Percentiles rank a stretch among this genome's conserved stretches.
Conservation (phyloP, 352 stramenopile genomes). For the Phytophthora idaei region DNA sequence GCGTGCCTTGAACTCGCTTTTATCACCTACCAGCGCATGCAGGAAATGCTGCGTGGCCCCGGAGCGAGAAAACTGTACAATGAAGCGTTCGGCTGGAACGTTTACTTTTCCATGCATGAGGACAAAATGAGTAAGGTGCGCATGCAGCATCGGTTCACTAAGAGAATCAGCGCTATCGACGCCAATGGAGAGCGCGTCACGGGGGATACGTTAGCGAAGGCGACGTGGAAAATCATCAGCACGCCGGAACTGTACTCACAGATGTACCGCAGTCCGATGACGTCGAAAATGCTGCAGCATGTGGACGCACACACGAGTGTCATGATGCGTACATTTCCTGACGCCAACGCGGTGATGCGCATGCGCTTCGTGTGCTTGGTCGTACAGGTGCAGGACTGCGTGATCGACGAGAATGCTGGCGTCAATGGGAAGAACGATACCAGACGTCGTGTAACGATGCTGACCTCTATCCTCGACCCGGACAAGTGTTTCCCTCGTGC, state of each 20-base stretch:
- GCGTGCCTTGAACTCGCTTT: constrained; percentile 34
- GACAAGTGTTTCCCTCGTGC: constrained; percentile 35
- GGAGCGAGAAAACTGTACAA: constrained; percentile 33
- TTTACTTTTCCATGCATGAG: constrained; percentile 37
- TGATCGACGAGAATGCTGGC: constrained; percentile 23
- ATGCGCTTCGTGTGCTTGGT: constrained; percentile 41
- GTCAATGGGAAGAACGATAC: constrained; percentile 13
- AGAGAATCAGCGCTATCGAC: constrained; percentile 34
- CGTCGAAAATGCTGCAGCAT: constrained; percentile 45
- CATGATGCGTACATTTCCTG: constrained; percentile 47
- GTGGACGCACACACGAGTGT: constrained; percentile 48
- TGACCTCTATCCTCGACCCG: constrained; percentile 38
- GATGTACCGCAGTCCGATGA: constrained; percentile 47
- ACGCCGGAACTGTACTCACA: constrained; percentile 43
- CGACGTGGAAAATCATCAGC: constrained; percentile 46
- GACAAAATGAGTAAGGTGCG: constrained; percentile 12
- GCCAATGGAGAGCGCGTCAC: constrained; percentile 34
- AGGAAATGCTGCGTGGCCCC: constrained; percentile 24
- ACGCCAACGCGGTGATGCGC: constrained; percentile 41
- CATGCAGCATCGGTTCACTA: constrained; percentile 48
- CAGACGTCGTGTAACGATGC: constrained; percentile 34
- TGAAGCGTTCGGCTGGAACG: constrained; percentile 42
- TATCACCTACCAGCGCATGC: constrained; percentile 27
- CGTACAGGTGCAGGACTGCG: constrained; percentile 37
- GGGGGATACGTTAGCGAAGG: constrained; percentile 36